Conservation (phyloP, 2,329 filamentous ascomycete genomes). For the Botrytis cinerea region DNA sequence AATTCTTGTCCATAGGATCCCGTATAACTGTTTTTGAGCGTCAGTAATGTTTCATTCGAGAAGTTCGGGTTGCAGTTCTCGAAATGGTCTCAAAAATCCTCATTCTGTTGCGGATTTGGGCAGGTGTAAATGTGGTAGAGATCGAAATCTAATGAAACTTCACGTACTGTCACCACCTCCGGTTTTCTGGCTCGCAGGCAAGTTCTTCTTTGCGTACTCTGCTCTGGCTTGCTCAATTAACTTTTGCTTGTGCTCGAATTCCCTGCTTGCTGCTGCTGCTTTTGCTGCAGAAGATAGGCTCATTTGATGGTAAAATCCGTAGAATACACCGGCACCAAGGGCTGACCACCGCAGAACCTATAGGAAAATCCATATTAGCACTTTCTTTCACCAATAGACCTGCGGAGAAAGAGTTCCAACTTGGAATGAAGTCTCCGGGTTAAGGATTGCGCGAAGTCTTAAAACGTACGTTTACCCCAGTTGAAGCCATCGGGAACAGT, state of each 20-base stretch:
- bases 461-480: constrained; percentile 54
- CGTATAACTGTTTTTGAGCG: constrained; percentile 57
- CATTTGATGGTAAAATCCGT: constrained; percentile 93
- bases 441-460: constrained; percentile 29
- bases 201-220: constrained; percentile 80
- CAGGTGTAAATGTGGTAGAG: background rate
- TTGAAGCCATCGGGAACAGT: constrained; percentile 44
- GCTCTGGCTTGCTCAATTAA: constrained; percentile 93
- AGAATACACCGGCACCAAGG: constrained; percentile 87
- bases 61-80: background rate
- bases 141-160: background rate
- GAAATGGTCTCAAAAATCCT: background rate
- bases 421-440: constrained; percentile 7
- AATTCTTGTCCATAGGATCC: constrained; percentile 83
- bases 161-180: constrained; percentile 45
- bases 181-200: constrained; percentile 47
- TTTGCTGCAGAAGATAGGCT: constrained; percentile 73
- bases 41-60: background rate
- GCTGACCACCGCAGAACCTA: constrained; percentile 98
- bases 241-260: constrained; percentile 87
- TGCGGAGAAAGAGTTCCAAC: constrained; percentile 2
- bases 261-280: constrained; percentile 69
- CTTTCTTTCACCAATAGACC: constrained; percentile 6
- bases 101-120: background rate
- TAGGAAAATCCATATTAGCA: constrained; percentile 16